Evolutionary conservation across 139 green algal species (phyloP).

Genomic region (Diplosphaera chodatii): DNA sequence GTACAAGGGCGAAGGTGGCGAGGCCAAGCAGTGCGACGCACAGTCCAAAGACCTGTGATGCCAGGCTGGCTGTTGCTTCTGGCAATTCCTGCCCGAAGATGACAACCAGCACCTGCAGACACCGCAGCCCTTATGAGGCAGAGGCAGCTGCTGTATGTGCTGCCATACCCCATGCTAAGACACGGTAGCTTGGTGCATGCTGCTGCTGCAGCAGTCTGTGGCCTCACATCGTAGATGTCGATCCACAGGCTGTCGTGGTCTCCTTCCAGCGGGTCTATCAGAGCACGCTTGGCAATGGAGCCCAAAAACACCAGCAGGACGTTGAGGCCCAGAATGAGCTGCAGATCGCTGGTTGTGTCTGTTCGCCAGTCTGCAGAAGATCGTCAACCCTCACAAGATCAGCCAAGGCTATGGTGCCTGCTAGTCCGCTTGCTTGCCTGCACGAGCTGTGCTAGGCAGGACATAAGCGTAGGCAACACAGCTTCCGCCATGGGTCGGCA

Average conservation of each 20-base stretch:
- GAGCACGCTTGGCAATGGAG: not conserved
- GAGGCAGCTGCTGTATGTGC: too few species aligned
- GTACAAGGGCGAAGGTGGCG: constrained; percentile 54
- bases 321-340: not conserved
- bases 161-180: too few species aligned
- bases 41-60: constrained; percentile 33
- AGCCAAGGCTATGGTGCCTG: too few species aligned
- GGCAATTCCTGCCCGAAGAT: constrained; percentile 5
- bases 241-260: not conserved
- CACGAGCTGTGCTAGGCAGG: too few species aligned
- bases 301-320: not conserved
- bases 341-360: not conserved
- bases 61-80: not conserved
- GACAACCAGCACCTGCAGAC: constrained; percentile 5
- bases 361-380: too few species aligned
- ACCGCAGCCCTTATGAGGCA: too few species aligned
- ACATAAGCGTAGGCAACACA: too few species aligned
- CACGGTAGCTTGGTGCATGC: too few species aligned
- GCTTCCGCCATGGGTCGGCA: too few species aligned
- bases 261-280: not conserved
- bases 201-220: too few species aligned
- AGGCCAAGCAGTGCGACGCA: constrained; percentile 34
- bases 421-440: too few species aligned
- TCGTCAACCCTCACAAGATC: too few species aligned
- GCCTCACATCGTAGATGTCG: constrained; percentile 5